Conservation (phyloP, 1,139 yeast species). For the Insectozyma bohioensis region DNA sequence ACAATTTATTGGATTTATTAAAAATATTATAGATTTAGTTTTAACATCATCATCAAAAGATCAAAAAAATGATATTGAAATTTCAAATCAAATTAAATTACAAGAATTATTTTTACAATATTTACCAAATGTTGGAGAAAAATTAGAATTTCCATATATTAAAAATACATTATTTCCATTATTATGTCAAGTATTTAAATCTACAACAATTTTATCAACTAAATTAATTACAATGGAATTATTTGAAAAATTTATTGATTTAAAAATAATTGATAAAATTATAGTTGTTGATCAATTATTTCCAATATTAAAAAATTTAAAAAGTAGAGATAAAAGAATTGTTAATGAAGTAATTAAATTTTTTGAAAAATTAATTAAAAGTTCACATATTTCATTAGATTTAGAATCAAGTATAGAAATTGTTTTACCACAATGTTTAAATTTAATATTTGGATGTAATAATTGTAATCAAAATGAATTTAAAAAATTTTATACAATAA, state of each 20-base stretch:
- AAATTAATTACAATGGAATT: slow-evolving; percentile 70
- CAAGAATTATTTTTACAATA: slow-evolving; percentile 60
- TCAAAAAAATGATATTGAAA: slow-evolving; percentile 26
- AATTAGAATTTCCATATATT: slow-evolving; percentile 68
- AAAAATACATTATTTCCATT: slow-evolving; percentile 75
- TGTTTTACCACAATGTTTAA: slow-evolving; percentile 38
- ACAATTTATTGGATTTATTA: slow-evolving; percentile 35
- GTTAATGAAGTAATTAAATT: slow-evolving; percentile 55
- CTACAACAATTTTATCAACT: slow-evolving; percentile 79
- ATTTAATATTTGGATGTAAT: slow-evolving; percentile 41
- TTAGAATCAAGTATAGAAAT: slow-evolving; percentile 38
- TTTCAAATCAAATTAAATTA: slow-evolving; percentile 37
- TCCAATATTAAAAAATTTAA: slow-evolving; percentile 72
- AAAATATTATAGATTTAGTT: slow-evolving; percentile 27
- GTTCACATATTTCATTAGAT: slow-evolving; percentile 37
- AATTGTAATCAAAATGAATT: slow-evolving; percentile 42
- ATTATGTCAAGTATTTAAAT: slow-evolving; percentile 69
- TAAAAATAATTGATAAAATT: slow-evolving; percentile 65
- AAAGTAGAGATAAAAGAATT: slow-evolving; percentile 73
- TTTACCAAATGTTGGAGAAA: slow-evolving; percentile 41
- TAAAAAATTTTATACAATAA: slow-evolving; percentile 25
- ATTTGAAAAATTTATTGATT: slow-evolving; percentile 57
- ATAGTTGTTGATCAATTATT: slow-evolving; percentile 74
- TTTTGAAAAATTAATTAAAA: slow-evolving; percentile 44
- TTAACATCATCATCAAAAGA: slow-evolving; percentile 30